Evolutionary conservation across 2,329 filamentous ascomycete species (phyloP).

Genomic region (Pyrenochaeta sp.): DNA sequence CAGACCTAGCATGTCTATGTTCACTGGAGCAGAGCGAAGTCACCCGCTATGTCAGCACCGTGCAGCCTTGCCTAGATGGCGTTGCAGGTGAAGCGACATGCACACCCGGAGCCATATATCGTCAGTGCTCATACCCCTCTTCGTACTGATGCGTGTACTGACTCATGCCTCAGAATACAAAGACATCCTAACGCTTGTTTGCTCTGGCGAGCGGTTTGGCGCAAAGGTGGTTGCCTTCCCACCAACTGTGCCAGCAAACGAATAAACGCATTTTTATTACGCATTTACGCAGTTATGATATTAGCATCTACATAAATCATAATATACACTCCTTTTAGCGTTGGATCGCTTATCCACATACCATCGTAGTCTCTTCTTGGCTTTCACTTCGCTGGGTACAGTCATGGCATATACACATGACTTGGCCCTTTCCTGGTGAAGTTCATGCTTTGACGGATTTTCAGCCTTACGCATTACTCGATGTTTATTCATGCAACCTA

Average conservation of each 20-base stretch:
- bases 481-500: too few relatives aligned
- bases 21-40: slow-evolving; percentile 23
- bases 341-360: neutral
- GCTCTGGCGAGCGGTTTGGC: slow-evolving; percentile 13
- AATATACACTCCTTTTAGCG: slow-evolving; percentile 5
- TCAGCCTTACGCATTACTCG: too few relatives aligned
- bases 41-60: slow-evolving; percentile 19
- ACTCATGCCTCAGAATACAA: slow-evolving; percentile 25
- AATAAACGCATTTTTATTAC: neutral
- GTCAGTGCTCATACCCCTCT: slow-evolving; percentile 8
- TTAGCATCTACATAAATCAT: slow-evolving; percentile 11
- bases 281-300: neutral
- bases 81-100: slow-evolving; percentile 13
- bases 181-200: slow-evolving; percentile 16
- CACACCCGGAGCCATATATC: slow-evolving; percentile 23
- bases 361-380: neutral
- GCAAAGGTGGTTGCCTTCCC: slow-evolving; percentile 17
- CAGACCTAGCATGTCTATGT: slow-evolving; percentile 21
- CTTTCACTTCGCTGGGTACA: neutral
- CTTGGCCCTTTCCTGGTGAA: too few relatives aligned
- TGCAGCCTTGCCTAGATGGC: slow-evolving; percentile 29
- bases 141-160: neutral
- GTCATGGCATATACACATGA: neutral
- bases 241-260: neutral
- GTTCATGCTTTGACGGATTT: too few relatives aligned